Evolutionary conservation across 371 early-diverging fungal species (phyloP).

Genomic region (Mortierella sp.): DNA sequence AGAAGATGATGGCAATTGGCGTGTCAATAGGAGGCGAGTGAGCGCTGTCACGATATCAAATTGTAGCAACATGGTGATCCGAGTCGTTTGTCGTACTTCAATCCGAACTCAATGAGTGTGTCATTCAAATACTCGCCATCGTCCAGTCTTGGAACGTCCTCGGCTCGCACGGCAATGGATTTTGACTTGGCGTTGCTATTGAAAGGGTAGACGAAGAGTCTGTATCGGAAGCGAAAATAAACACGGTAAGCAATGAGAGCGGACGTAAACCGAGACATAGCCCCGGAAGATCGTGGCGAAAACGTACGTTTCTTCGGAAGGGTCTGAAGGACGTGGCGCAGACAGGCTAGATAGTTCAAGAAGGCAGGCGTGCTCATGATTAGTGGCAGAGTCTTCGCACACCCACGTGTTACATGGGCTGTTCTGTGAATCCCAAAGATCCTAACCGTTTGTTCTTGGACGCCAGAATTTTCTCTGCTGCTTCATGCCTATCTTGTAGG

Average conservation of each 20-base stretch:
- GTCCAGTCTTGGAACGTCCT: slow-evolving; percentile 59
- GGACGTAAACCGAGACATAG: not conserved
- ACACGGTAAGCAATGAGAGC: not conserved
- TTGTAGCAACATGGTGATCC: no score
- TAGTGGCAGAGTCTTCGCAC: not conserved
- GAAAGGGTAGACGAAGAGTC: slow-evolving; percentile 52
- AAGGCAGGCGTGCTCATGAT: not conserved
- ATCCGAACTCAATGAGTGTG: slow-evolving; percentile 67
- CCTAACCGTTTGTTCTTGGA: slow-evolving; percentile 12
- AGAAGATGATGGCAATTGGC: not conserved
- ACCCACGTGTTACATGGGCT: not conserved
- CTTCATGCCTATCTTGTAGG: slow-evolving; percentile 8
- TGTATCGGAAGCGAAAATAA: not conserved
- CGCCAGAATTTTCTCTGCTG: slow-evolving; percentile 16
- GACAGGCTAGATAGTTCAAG: slow-evolving; percentile 9
- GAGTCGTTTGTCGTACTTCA: slow-evolving; percentile 55
- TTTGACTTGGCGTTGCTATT: slow-evolving; percentile 25
- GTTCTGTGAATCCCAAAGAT: not conserved
- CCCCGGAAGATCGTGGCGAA: not conserved
- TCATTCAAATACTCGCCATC: slow-evolving; percentile 70
- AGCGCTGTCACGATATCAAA: not conserved
- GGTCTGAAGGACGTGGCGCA: slow-evolving; percentile 2
- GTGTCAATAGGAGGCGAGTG: not conserved
- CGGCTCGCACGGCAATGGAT: slow-evolving; percentile 57
- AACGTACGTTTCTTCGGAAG: slow-evolving; percentile 32